phyloP scores from a whole-genome alignment of 2,329 filamentous ascomycete species.

The Fusarium sambucinum region DNA sequence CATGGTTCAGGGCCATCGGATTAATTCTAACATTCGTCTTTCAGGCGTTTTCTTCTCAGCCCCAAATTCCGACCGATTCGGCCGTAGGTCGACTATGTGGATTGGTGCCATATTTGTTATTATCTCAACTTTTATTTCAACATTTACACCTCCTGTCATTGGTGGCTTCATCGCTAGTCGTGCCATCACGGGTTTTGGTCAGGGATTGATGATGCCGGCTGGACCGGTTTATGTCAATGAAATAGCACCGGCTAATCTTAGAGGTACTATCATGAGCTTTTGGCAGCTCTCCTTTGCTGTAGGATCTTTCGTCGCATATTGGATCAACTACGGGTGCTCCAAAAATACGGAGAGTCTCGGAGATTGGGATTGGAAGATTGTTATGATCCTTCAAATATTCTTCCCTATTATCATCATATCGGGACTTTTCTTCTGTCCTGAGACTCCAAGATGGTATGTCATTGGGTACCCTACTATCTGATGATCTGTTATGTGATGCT shows the following conservation, averaged over 20 bases:
- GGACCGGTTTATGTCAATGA: conserved; percentile 78
- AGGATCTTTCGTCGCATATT: conserved; percentile 62
- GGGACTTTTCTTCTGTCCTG: conserved; percentile 74
- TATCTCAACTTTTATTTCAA: conserved; percentile 7
- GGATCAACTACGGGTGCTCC: conserved; percentile 72
- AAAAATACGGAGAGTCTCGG: conserved; percentile 67
- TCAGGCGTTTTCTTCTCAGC: conserved; percentile 9
- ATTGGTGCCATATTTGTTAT: background rate
- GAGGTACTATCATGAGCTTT: conserved; percentile 73
- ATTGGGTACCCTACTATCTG: conserved; percentile 69
- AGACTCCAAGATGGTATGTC: conserved; percentile 73
- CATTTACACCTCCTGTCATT: conserved; percentile 50
- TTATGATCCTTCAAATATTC: conserved; percentile 77
- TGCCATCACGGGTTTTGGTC: conserved; percentile 75
- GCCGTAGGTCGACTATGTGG: conserved; percentile 18
- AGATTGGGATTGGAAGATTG: conserved; percentile 79
- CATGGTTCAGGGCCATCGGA: background rate
- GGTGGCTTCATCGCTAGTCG: conserved; percentile 76
- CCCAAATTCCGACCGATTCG: background rate
- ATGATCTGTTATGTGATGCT: conserved; percentile 60
- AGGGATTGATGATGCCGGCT: conserved; percentile 74
- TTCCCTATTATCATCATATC: conserved; percentile 71
- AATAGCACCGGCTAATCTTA: conserved; percentile 71
- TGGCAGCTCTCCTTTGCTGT: conserved; percentile 75
- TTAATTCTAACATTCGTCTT: background rate